Evolutionary conservation across 371 early-diverging fungal species (phyloP).

Genomic region (Batrachochytrium dendrobatidis): DNA sequence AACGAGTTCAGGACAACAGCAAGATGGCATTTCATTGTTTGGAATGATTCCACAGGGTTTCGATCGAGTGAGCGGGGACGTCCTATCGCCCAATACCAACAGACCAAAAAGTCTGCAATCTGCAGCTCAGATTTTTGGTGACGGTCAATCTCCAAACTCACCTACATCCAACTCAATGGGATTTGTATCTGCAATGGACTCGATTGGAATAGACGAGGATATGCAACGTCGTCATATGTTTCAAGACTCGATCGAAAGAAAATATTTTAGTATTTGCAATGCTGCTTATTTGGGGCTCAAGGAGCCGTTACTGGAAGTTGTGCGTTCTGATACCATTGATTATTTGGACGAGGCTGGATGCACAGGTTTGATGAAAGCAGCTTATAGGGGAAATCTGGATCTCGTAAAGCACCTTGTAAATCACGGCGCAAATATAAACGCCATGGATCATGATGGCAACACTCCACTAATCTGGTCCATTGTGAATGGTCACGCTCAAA

Average conservation of each 20-base stretch:
- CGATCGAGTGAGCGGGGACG: too few relatives aligned
- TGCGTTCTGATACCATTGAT: conserved; percentile 3
- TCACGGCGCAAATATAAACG: conserved; percentile 12
- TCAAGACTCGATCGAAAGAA: conserved; percentile 2
- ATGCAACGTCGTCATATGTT: background rate
- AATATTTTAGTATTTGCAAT: conserved; percentile 10
- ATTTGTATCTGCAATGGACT: too few relatives aligned
- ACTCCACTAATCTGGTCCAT: conserved; percentile 39
- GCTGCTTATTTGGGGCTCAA: conserved; percentile 31
- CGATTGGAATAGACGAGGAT: background rate
- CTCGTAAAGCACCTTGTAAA: conserved; percentile 19
- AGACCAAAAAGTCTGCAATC: too few relatives aligned
- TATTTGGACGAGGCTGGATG: conserved; percentile 22
- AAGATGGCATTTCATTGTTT: too few relatives aligned
- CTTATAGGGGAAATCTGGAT: conserved; percentile 23
- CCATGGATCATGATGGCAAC: conserved; percentile 19
- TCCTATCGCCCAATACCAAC: too few relatives aligned
- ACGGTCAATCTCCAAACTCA: too few relatives aligned
- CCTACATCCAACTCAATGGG: too few relatives aligned
- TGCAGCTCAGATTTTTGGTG: too few relatives aligned
- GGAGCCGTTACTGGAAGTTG: background rate
- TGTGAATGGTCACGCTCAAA: conserved; percentile 16
- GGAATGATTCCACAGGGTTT: too few relatives aligned
- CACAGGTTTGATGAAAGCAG: conserved; percentile 43
- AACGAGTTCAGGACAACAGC: too few relatives aligned